phyloP scores from a whole-genome alignment of 495 filamentous ascomycete genomes.

The Annulohypoxylon stygium region DNA sequence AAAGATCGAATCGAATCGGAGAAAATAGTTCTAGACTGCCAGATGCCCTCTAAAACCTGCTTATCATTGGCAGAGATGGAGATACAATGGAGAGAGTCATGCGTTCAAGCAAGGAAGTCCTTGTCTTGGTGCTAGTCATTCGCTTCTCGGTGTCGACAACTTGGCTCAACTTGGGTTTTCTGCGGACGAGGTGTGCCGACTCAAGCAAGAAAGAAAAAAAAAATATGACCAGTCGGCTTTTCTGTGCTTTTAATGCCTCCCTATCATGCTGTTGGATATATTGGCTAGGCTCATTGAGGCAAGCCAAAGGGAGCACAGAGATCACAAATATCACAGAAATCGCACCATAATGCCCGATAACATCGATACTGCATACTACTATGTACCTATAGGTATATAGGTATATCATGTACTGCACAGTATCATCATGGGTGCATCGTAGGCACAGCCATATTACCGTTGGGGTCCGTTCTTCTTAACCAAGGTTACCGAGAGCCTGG shows the following conservation, averaged over 20 bases:
- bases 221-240: constrained; percentile 39
- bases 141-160: background rate
- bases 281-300: constrained; percentile 14
- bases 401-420: no score
- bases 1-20: constrained; percentile 35
- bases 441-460: background rate
- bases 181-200: constrained; percentile 29
- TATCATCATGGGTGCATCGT: no score
- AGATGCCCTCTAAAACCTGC: background rate
- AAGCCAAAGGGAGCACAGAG: constrained; percentile 22
- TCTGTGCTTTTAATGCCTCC: background rate
- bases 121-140: constrained; percentile 6
- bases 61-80: constrained; percentile 15
- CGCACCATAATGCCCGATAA: constrained; percentile 16
- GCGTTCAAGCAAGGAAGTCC: constrained; percentile 16
- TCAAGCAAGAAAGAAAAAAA: background rate
- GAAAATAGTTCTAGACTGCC: constrained; percentile 29
- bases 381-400: no score
- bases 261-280: background rate
- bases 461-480: constrained; percentile 28
- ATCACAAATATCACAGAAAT: constrained; percentile 17
- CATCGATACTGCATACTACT: background rate
- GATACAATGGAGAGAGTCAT: constrained; percentile 1
- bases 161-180: background rate
- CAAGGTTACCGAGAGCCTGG: constrained; percentile 3